Conservation (phyloP, 2,329 filamentous ascomycete species). For the Colletotrichum sublineola region DNA sequence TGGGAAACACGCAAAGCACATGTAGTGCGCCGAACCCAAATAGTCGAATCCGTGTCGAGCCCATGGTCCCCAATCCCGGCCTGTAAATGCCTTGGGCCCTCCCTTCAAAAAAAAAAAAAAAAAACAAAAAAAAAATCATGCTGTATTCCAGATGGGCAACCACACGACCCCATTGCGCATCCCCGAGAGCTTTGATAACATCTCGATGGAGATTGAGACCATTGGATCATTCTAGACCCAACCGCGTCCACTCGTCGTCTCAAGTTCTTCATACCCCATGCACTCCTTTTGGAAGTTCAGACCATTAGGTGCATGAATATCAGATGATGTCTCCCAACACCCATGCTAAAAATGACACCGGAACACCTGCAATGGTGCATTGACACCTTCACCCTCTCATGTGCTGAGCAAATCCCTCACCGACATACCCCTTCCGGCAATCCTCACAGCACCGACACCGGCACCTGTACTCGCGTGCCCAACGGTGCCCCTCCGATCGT, state of each 20-base stretch:
- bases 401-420: constrained; percentile 68
- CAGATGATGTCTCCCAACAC: background rate
- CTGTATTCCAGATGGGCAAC: background rate
- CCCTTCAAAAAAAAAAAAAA: too few species aligned
- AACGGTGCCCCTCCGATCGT: constrained; percentile 73
- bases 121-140: too few species aligned
- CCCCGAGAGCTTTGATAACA: background rate
- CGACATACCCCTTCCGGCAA: constrained; percentile 63
- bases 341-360: background rate
- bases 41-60: background rate
- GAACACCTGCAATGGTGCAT: background rate
- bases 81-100: background rate
- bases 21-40: constrained; percentile 13
- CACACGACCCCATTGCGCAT: background rate
- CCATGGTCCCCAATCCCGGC: background rate
- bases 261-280: background rate
- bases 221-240: background rate
- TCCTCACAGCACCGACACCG: constrained; percentile 60
- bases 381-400: constrained; percentile 48
- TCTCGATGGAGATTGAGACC: background rate
- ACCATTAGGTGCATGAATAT: background rate
- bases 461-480: constrained; percentile 50
- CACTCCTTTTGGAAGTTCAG: background rate
- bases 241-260: background rate
- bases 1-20: background rate